Evolutionary conservation across 176 grass and related monocot species (phyloP), one percentile per base, ranked within the genome.

Genomic region (Cenchrus fungigraminus): DNA sequence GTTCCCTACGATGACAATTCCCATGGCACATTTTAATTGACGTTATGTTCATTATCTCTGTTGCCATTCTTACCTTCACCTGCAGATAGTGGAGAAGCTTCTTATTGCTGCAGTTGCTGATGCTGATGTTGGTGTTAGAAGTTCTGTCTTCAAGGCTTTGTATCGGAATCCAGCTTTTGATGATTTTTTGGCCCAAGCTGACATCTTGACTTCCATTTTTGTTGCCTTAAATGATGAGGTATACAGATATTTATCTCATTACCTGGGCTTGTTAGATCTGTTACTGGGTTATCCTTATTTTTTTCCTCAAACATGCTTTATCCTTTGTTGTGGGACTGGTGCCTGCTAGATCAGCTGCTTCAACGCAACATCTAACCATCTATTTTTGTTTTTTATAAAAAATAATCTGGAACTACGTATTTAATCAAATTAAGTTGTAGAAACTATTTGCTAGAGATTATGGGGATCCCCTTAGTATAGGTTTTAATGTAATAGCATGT

Each of bases 161-260:
- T 74, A 92, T 49, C 37, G 63, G 31, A 94, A 98, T 92, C 82
- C 82, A 13, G 77, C 80, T 82, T 98, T 98, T 57, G 93, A 98
- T 85, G 97, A 95, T 46, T 98, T 95, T 77, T 88, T 98, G 86
- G 93, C 91, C 46, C 97, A 98, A 89, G 97, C 91, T 37, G 97
- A 94, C 84, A 94, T 91, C 84, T 89, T 98, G 86, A 95, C 91
- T 91, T 98, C 97, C 75, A 95, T 95, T 84, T 98, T 98, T 92
- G 86, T 98, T 76, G 97, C 91, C 86, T 88, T 98, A 51, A 95
- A 98, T 86, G 97, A 98, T 12, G 93, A 98, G 97, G 97, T 98
- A 92, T 6, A 78, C 22, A 29, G 51, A 83, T 83, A 51, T 67
- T 68, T 86, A 79, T 57, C 37, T 50, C 72, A 73, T 76, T 65